phyloP scores from a whole-genome alignment of 805 yeast genomes.

The Myxozyma udenii region DNA sequence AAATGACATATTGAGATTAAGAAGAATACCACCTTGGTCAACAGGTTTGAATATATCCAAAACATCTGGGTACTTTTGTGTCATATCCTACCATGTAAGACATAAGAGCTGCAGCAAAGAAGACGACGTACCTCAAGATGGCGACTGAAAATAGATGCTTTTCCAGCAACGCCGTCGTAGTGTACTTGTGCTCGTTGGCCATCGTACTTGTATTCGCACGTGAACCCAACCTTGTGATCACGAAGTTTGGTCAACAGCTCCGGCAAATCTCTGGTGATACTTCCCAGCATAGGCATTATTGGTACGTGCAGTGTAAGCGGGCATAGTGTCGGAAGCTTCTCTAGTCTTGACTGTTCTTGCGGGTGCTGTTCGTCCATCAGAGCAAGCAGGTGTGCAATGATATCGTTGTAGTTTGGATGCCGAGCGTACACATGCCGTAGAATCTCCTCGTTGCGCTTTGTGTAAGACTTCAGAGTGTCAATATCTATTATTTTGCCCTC shows the following conservation, averaged over 20 bases:
- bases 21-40: not conserved
- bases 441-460: slow-evolving; percentile 14
- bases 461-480: not conserved
- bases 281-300: slow-evolving; percentile 33
- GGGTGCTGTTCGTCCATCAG: not conserved
- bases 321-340: slow-evolving; percentile 11
- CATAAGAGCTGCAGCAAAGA: not conserved
- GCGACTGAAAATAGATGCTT: slow-evolving; percentile 30
- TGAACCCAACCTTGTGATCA: slow-evolving; percentile 18
- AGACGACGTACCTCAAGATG: slow-evolving; percentile 26
- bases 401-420: slow-evolving; percentile 30
- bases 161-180: slow-evolving; percentile 13
- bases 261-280: slow-evolving; percentile 31
- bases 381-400: slow-evolving; percentile 18
- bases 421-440: slow-evolving; percentile 30
- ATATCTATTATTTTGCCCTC: too few relatives aligned
- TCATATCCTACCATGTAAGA: slow-evolving; percentile 17
- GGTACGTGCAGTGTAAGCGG: slow-evolving; percentile 30
- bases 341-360: not conserved
- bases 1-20: slow-evolving; percentile 18
- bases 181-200: slow-evolving; percentile 35
- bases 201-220: slow-evolving; percentile 34
- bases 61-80: slow-evolving; percentile 33
- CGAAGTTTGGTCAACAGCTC: slow-evolving; percentile 25
- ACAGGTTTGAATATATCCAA: not conserved